Percentiles rank a stretch among this genome's conserved stretches.
These are phyloP conservation scores for Suillus subaureus DNA, from an alignment of 768 basidiomycete species.

Conservation along the genomic window DNA sequence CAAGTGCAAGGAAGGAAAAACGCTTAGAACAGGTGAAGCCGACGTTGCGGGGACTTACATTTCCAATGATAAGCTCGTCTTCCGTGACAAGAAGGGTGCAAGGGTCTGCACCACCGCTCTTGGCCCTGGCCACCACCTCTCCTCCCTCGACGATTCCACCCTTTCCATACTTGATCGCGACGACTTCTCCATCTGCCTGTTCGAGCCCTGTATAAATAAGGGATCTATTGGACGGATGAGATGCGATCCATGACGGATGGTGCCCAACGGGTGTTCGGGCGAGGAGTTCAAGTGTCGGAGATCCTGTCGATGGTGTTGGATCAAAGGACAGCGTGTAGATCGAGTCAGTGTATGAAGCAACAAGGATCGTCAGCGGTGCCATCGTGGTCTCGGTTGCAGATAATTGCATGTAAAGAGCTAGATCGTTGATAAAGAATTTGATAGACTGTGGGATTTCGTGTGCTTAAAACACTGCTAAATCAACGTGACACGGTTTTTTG, in stretches of 20 bases:
- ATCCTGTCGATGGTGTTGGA: constrained; percentile 53
- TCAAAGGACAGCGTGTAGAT: constrained; percentile 70
- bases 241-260: constrained; percentile 78
- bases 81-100: constrained; percentile 64
- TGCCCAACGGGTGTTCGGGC: constrained; percentile 53
- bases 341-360: constrained; percentile 64
- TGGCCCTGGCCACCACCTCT: constrained; percentile 45
- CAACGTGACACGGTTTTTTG: not conserved
- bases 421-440: not conserved
- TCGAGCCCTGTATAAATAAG: constrained; percentile 71
- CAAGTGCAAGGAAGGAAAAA: not conserved
- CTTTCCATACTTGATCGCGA: constrained; percentile 60
- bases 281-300: constrained; percentile 51
- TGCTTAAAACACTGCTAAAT: not conserved
- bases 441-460: not conserved
- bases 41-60: constrained; percentile 53
- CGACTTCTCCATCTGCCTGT: constrained; percentile 62
- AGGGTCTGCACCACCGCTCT: constrained; percentile 60
- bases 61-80: constrained; percentile 64
- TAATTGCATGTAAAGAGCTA: not conserved
- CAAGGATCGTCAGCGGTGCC: constrained; percentile 46
- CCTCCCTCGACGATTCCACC: constrained; percentile 41
- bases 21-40: not conserved
- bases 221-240: constrained; percentile 55
- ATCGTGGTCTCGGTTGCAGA: constrained; percentile 14